Base-by-base conservation (phyloP, 2,329 filamentous ascomycete species). In the Neurospora sp. region DNA sequence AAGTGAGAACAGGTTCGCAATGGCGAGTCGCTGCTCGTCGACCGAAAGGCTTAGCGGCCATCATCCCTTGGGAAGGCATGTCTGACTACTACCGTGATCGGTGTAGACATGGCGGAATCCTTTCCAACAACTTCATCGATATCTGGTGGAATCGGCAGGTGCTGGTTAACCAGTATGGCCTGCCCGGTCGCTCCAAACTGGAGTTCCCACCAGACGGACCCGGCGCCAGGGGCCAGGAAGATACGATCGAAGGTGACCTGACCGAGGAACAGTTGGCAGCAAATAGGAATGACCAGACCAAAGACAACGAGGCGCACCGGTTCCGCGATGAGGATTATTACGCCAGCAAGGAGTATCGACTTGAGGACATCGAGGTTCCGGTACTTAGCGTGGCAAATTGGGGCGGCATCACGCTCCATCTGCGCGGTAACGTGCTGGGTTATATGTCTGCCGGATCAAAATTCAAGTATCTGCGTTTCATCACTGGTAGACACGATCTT, bases 141-240 rank as follows among this genome's bases (percentile, higher is more conserved):
- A 87, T 89, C 74, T 91, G 89, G 89, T 91, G 88, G 88, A 84
- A 90, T 74, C 82, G 87, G 0, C 89, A 91, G 76, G 87, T 91
- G 7, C 80, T 90, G 8, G 82, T 82, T 0, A 92, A 91, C 74
- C 90, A 93, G 77, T 92, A 92, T 71, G 90, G 90, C 0, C 81
- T 81, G 2, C 72, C 76, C 1, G 77, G 77, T 0, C 71, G 78
- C n/a, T 77, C 76, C 5, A 75, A 73, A 68, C 73, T 77, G 36
- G 76, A 71, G 7, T 79, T 78, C 71, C 76, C 77, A 8, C 75
- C 76, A 1, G 77, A 77, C 39, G 76, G 76, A 1, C 77, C 77
- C 0, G 76, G 73, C 5, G 76, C 76, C 66, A 75, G 76, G 68
- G 75, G 73, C 40, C 76, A 76, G 74, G 80, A 75, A 74, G 85